Evolutionary conservation across 2,329 filamentous ascomycete genomes (phyloP).

Genomic region (Botrytis deweyae): DNA sequence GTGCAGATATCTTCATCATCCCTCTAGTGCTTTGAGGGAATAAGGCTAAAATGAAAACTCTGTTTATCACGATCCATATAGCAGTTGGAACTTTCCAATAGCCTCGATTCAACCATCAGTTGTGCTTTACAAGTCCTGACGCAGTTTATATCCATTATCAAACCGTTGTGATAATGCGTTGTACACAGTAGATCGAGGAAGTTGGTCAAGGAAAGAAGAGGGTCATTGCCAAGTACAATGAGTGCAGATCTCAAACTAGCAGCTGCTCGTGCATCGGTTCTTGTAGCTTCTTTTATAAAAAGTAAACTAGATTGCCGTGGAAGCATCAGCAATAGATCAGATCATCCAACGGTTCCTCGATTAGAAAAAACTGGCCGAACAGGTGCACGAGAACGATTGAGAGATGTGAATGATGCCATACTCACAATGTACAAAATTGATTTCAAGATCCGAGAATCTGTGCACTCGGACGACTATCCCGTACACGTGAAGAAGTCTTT

Average conservation of each 20-base stretch:
- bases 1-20: background rate
- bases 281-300: background rate
- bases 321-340: background rate
- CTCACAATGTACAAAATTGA: background rate
- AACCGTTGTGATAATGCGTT: background rate
- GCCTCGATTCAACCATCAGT: too few species aligned
- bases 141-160: background rate
- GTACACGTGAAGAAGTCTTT: background rate
- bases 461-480: background rate
- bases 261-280: background rate
- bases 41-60: background rate
- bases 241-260: background rate
- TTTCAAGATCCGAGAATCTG: background rate
- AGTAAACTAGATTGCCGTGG: background rate
- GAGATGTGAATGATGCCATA: background rate
- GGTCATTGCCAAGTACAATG: background rate
- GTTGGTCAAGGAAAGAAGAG: background rate
- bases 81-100: slow-evolving; percentile 11
- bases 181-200: background rate
- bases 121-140: background rate
- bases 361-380: background rate
- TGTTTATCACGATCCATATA: background rate
- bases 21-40: background rate
- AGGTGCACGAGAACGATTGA: background rate
- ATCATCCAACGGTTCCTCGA: background rate